Conservation (phyloP, 2,329 filamentous ascomycete species). For the Ceratocystis diversiconidia region DNA sequence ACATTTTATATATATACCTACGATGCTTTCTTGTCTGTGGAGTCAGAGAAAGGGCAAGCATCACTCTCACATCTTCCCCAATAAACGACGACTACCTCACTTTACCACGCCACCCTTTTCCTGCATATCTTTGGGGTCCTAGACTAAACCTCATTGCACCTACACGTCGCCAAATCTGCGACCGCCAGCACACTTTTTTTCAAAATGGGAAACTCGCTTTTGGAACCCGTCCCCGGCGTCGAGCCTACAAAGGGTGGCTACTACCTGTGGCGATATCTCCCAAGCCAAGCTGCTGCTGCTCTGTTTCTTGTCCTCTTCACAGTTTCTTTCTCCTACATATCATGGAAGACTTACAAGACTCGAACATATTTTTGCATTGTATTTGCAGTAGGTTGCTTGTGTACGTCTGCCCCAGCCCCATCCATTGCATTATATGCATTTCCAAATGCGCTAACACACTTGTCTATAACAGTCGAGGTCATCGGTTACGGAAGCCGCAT, state of each 20-base stretch:
- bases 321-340: not conserved
- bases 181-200: not conserved
- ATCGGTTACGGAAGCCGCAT: constrained; percentile 20
- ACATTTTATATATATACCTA: not conserved
- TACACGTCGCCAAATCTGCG: not conserved
- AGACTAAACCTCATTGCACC: not conserved
- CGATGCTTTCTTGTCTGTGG: not conserved
- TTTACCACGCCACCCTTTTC: too few species aligned
- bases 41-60: not conserved
- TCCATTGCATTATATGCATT: not conserved
- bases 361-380: constrained; percentile 23
- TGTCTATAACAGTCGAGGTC: constrained; percentile 23
- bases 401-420: constrained; percentile 27
- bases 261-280: not conserved
- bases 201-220: not conserved
- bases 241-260: not conserved
- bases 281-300: not conserved
- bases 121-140: too few species aligned
- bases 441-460: constrained; percentile 11
- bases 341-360: constrained; percentile 6
- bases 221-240: not conserved
- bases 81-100: too few species aligned
- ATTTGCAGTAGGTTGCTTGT: constrained; percentile 33
- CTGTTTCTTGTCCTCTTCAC: not conserved
- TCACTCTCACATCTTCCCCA: too few species aligned